phyloP scores from a whole-genome alignment of 129 eudicot species.

The Silybum marianum region DNA sequence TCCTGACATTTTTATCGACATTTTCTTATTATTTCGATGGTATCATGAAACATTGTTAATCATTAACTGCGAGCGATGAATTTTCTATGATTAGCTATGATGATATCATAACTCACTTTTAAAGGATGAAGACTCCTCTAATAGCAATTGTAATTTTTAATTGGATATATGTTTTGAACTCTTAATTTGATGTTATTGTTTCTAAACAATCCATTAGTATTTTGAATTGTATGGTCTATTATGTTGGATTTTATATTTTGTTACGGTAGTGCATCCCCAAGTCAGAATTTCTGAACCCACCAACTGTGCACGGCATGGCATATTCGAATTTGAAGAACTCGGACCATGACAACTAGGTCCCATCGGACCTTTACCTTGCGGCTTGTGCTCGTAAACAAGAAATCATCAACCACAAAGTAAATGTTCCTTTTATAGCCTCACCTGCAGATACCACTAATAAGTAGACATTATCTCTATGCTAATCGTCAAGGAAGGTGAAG shows the following conservation, averaged over 20 bases:
- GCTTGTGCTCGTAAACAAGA: not conserved
- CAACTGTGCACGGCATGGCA: not conserved
- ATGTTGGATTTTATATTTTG: not conserved
- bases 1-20: constrained; percentile 2
- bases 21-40: not conserved
- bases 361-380: not conserved
- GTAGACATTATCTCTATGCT: not conserved
- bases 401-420: not conserved
- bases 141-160: not conserved
- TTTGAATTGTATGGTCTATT: not conserved
- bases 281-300: not conserved
- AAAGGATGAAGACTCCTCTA: not conserved
- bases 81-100: constrained; percentile 2
- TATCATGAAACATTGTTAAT: not conserved
- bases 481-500: not conserved
- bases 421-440: not conserved
- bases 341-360: not conserved
- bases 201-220: not conserved
- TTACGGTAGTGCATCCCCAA: not conserved
- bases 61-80: not conserved
- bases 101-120: not conserved
- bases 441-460: not conserved
- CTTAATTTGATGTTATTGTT: not conserved
- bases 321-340: not conserved
- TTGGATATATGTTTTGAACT: not conserved